Conservation (phyloP, 345 rosid genomes). For the Cochlearia excelsa region DNA sequence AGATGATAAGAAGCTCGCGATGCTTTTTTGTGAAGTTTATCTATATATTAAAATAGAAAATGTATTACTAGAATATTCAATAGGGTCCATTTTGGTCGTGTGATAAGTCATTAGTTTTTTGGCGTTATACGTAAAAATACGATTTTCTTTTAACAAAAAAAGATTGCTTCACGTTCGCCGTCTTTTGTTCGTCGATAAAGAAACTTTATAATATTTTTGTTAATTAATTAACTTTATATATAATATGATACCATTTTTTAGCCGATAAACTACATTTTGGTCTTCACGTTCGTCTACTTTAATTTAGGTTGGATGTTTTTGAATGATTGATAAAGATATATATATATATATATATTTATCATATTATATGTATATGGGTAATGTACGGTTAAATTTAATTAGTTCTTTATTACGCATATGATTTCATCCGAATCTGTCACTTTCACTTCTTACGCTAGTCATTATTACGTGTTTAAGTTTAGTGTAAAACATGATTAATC, state of each 20-base stretch:
- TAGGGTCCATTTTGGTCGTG: conserved; percentile 28
- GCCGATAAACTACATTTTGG: conserved; percentile 16
- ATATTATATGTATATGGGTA: conserved; percentile 10
- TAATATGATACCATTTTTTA: conserved; percentile 21
- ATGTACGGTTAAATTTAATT: neutral
- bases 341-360: neutral
- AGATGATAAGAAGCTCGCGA: conserved; percentile 27
- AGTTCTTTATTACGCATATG: conserved; percentile 5
- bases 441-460: conserved; percentile 9
- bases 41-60: conserved; percentile 17
- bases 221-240: neutral
- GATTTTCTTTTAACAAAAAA: conserved; percentile 10
- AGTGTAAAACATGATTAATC: conserved; percentile 16
- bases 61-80: neutral
- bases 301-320: conserved; percentile 4
- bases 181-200: conserved; percentile 24
- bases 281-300: conserved; percentile 25
- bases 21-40: conserved; percentile 10
- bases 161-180: conserved; percentile 30
- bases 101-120: conserved; percentile 23
- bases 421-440: conserved; percentile 22
- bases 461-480: conserved; percentile 25
- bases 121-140: conserved; percentile 19
- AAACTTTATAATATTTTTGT: neutral
- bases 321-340: too few species aligned